phyloP scores from a whole-genome alignment of 345 rosid genomes.

The Bretschneidera sinensis region DNA sequence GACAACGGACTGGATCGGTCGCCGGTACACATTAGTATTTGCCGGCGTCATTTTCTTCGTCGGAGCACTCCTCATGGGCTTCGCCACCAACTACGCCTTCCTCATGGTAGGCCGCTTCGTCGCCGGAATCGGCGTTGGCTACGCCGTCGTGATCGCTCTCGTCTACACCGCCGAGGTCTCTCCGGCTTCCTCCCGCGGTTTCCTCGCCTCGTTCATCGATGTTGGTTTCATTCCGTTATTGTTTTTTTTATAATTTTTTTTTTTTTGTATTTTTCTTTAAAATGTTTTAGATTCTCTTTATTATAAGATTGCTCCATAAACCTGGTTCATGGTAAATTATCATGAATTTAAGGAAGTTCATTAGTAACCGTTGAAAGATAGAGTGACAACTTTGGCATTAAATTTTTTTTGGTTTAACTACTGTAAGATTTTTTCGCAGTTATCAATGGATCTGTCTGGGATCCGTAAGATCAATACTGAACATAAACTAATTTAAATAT shows the following conservation, averaged over 20 bases:
- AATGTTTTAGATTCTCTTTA: too few relatives aligned
- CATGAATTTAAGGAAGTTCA: too few relatives aligned
- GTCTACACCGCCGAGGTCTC: slow-evolving; percentile 89
- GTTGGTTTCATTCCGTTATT: slow-evolving; percentile 27
- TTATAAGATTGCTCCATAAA: too few relatives aligned
- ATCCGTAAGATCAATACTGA: too few relatives aligned
- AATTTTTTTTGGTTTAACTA: too few relatives aligned
- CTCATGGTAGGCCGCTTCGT: slow-evolving; percentile 89
- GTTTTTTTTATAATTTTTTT: neutral
- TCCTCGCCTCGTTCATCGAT: slow-evolving; percentile 89
- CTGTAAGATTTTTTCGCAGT: too few relatives aligned
- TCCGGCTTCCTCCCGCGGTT: slow-evolving; percentile 89
- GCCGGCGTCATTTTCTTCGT: slow-evolving; percentile 78
- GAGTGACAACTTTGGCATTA: too few relatives aligned
- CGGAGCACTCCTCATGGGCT: slow-evolving; percentile 90
- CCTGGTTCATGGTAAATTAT: too few relatives aligned
- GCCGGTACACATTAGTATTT: slow-evolving; percentile 82
- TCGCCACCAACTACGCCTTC: slow-evolving; percentile 69
- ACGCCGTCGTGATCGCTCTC: slow-evolving; percentile 90
- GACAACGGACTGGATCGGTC: slow-evolving; percentile 93
- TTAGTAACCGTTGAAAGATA: too few relatives aligned
- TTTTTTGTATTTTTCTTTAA: neutral
- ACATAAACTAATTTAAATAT: too few relatives aligned
- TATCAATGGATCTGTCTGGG: too few relatives aligned
- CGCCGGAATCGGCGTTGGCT: slow-evolving; percentile 89